Conservation (phyloP, 1,139 yeast genomes). For the Candida sp. region DNA sequence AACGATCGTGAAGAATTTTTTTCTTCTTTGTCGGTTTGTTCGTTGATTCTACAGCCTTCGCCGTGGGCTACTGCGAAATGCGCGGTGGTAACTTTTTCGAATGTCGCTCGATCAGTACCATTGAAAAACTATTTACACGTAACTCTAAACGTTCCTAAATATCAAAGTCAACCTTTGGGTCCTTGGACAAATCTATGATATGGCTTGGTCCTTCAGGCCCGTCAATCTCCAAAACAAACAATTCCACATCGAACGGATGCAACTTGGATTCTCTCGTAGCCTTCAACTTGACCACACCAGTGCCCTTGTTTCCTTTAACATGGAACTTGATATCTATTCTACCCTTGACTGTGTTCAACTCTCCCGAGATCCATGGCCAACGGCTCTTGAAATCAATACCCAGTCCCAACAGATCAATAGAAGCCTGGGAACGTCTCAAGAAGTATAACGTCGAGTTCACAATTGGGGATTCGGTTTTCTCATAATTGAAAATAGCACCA, state of each 20-base stretch:
- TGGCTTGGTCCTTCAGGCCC: conserved; percentile 30
- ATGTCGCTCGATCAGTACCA: no score
- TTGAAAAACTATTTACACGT: conserved; percentile 1
- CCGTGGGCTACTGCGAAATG: background rate
- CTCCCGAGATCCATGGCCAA: conserved; percentile 92
- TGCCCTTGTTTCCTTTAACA: conserved; percentile 64
- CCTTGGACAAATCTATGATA: conserved; percentile 52
- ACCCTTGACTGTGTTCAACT: conserved; percentile 83
- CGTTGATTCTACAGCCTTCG: background rate
- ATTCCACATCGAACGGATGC: conserved; percentile 62
- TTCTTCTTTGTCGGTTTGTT: background rate
- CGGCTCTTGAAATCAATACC: conserved; percentile 71
- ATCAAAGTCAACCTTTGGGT: conserved; percentile 47
- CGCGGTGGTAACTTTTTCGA: no score
- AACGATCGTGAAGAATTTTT: background rate
- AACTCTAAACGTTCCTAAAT: background rate
- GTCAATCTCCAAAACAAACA: conserved; percentile 58
- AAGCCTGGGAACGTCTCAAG: conserved; percentile 75
- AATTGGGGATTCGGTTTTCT: conserved; percentile 86
- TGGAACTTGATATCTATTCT: conserved; percentile 72
- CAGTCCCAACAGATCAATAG: conserved; percentile 70
- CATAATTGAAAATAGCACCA: conserved; percentile 84
- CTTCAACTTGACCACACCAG: conserved; percentile 55
- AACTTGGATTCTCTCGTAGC: conserved; percentile 62
- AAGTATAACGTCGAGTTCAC: conserved; percentile 88